Evolutionary conservation across 768 basidiomycete genomes (phyloP).

Genomic region (Russula dissimulans): DNA sequence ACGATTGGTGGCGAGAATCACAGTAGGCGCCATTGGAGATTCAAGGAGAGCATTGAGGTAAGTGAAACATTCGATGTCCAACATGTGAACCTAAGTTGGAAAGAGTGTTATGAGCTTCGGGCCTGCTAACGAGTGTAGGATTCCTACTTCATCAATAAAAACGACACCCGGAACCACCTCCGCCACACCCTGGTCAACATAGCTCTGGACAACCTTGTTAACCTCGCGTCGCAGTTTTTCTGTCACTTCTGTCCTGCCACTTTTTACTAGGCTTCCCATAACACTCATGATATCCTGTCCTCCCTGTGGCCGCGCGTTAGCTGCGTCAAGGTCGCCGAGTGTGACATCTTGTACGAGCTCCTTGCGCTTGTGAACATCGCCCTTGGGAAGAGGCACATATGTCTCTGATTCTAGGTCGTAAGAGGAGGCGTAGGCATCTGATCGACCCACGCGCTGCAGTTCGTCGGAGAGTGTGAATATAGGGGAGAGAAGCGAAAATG

Average conservation of each 20-base stretch:
- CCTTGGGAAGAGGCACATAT: conserved; percentile 95
- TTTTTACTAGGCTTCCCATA: conserved; percentile 87
- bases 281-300: conserved; percentile 99
- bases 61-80: conserved; percentile 99
- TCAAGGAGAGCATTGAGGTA: conserved; percentile 95
- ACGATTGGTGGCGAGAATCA: conserved; percentile 93
- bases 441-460: conserved; percentile 81
- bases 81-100: conserved; percentile 82
- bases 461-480: background rate
- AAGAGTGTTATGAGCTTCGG: background rate
- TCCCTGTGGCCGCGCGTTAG: conserved; percentile 91
- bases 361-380: conserved; percentile 92
- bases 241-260: conserved; percentile 90
- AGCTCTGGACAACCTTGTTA: conserved; percentile 94
- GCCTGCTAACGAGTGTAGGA: background rate
- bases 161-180: conserved; percentile 97
- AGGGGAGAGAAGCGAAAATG: background rate
- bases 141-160: conserved; percentile 91
- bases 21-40: conserved; percentile 94
- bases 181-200: conserved; percentile 97
- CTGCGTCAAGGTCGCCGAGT: conserved; percentile 89
- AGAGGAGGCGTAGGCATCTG: conserved; percentile 94
- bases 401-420: conserved; percentile 98
- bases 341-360: conserved; percentile 95
- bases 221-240: conserved; percentile 94